Evolutionary conservation across 805 yeast genomes (phyloP), one percentile per base, ranked within the genome.

Genomic region (Myxozyma udenii): DNA sequence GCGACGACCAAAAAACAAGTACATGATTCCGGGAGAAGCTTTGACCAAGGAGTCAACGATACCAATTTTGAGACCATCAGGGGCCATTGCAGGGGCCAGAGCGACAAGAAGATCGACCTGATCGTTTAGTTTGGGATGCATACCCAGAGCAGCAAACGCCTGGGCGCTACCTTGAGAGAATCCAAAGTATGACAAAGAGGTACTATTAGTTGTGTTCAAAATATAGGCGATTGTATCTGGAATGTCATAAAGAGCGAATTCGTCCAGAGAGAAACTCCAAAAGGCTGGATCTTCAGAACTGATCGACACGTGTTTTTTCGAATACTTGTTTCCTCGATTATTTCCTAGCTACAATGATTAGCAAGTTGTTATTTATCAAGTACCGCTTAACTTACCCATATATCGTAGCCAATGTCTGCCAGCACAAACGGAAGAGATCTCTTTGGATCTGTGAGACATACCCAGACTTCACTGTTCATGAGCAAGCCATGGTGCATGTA

Each of bases 161-260:
- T 91, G 97, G 1, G 97, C 95, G 0, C 95, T 82, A 19, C 98
- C 98, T 67, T 90, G 98, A 23, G 90, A 82, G 64, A 91, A 91
- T 1, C 97, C 98, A 58, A 91, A 77, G 64, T 88, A 90, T 0
- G 81, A 78, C 33, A 90, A 68, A 16, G 68, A 58, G 25, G 61
- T 58, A 50, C 62, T 69, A 2, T 72, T 66, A 1, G 89, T 80
- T 26, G 70, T 66, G 1, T 73, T 66, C 51, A 90, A 68, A 14
- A 91, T 79, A 67, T 84, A 86, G 62, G 85, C 83, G 30, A 91
- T 80, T 3, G 87, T 76, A 64, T 85, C 81, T 1, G 97, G 97
- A 39, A 91, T 87, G 67, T 90, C 98, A 65, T 80, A 86, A 55
- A 86, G 71, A 0, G 97, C 95, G 73, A 90, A 87, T 67, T 90